phyloP scores from a whole-genome alignment of 2,329 filamentous ascomycete species.

The Epicoccum sorghinum region DNA sequence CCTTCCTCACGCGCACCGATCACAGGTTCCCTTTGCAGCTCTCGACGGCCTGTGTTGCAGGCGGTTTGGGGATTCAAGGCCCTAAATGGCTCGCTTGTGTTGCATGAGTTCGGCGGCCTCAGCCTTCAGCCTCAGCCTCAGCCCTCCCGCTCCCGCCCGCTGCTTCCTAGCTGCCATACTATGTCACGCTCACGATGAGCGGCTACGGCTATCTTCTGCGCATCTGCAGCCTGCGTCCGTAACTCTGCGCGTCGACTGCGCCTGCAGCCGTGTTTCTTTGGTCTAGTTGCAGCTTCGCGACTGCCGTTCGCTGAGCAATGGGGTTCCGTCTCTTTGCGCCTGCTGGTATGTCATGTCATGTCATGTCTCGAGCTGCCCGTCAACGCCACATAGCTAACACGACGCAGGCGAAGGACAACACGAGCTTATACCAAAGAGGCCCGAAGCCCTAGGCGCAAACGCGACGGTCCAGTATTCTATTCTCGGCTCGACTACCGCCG shows the following conservation, averaged over 20 bases:
- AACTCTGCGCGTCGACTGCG: not conserved
- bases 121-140: conserved; percentile 9
- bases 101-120: conserved; percentile 8
- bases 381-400: conserved; percentile 7
- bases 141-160: not conserved
- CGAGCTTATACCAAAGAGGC: conserved; percentile 29
- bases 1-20: conserved; percentile 3
- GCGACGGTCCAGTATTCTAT: conserved; percentile 35
- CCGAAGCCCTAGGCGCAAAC: conserved; percentile 37
- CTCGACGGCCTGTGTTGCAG: conserved; percentile 2
- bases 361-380: not conserved
- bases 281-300: not conserved
- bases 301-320: conserved; percentile 19
- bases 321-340: conserved; percentile 36
- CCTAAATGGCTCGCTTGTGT: conserved; percentile 8
- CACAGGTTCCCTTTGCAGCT: not conserved
- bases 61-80: not conserved
- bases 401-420: conserved; percentile 36
- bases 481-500: conserved; percentile 32
- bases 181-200: conserved; percentile 11
- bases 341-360: conserved; percentile 26
- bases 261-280: not conserved
- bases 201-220: not conserved
- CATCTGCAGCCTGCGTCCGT: not conserved
- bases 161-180: not conserved